Percentiles rank a stretch among this genome's conserved stretches.
These are phyloP conservation scores for Thielaviopsis punctulata DNA, from an alignment of 2,329 filamentous ascomycete species.

Conservation along the genomic window DNA sequence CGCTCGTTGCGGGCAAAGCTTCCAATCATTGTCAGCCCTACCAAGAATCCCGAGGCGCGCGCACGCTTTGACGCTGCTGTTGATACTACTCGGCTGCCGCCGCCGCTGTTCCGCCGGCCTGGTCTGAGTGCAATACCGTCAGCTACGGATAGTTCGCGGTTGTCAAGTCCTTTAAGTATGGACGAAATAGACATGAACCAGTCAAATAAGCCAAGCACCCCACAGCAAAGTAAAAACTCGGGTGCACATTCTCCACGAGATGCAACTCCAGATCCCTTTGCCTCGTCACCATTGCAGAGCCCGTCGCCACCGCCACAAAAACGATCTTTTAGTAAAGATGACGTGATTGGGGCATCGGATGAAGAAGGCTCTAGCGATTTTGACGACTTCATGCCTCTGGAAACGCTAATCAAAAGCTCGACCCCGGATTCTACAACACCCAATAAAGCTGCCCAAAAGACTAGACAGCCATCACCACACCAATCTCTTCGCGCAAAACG, in stretches of 20 bases:
- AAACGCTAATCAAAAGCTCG: background rate
- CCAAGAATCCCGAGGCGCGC: background rate
- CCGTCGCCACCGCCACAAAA: conserved; percentile 6
- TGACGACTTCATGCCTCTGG: conserved; percentile 34
- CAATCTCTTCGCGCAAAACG: background rate
- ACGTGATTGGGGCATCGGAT: conserved; percentile 53
- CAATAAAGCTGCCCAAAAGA: background rate
- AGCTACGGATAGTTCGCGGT: background rate
- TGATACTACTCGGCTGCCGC: background rate
- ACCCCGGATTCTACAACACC: background rate
- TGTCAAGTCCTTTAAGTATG: background rate
- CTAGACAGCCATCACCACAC: background rate
- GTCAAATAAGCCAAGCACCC: background rate
- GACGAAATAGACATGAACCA: conserved; percentile 1
- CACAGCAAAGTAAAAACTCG: background rate
- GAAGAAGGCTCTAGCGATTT: conserved; percentile 48
- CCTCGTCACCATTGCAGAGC: background rate
- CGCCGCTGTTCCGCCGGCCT: background rate
- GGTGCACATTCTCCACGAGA: background rate
- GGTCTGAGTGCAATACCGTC: background rate
- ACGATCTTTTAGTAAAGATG: conserved; percentile 26
- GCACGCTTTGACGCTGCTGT: background rate
- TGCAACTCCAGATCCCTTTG: conserved; percentile 1
- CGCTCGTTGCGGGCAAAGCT: background rate
- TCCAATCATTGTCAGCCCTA: background rate